Conservation (phyloP, 1,284 basidiomycete species). For the Moesziomyces globuligerus region DNA sequence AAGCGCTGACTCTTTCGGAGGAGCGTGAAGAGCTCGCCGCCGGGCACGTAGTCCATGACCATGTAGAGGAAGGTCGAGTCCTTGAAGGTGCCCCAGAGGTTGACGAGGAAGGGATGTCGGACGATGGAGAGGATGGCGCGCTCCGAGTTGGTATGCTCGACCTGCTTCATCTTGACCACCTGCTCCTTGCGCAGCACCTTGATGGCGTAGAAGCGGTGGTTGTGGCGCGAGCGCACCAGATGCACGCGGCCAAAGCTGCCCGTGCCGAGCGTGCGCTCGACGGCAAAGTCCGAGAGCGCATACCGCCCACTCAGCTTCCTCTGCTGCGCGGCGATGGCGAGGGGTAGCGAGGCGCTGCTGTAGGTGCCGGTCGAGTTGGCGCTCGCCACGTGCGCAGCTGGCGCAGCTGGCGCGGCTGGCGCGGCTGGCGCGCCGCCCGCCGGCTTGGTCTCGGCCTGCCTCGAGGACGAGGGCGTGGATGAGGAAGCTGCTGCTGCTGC, state of each 20-base stretch:
- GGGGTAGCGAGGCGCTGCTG: constrained; percentile 37
- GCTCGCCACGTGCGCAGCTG: constrained; percentile 18
- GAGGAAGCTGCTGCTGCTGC: constrained; percentile 12
- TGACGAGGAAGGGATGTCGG: constrained; percentile 95
- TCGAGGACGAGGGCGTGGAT: constrained; percentile 7
- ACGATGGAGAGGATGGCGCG: constrained; percentile 87
- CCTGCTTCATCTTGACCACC: constrained; percentile 94
- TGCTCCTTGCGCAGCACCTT: constrained; percentile 73
- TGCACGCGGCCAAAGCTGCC: constrained; percentile 66
- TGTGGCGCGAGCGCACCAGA: constrained; percentile 61
- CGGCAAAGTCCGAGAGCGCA: constrained; percentile 61
- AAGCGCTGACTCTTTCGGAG: constrained; percentile 77
- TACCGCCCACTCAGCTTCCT: constrained; percentile 63
- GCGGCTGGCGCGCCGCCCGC: too few species aligned
- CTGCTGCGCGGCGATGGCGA: constrained; percentile 47
- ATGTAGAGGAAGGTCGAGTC: constrained; percentile 94
- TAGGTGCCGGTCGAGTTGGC: constrained; percentile 49
- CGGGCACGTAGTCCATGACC: constrained; percentile 99
- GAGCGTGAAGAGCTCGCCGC: constrained; percentile 87
- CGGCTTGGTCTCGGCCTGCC: too few species aligned
- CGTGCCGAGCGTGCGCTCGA: constrained; percentile 64
- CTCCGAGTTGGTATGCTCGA: constrained; percentile 97
- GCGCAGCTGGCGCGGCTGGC: constrained; percentile 1
- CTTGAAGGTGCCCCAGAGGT: constrained; percentile 97
- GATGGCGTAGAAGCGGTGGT: constrained; percentile 65